These are phyloP conservation scores for Annulohypoxylon moriforme DNA, from an alignment of 495 filamentous ascomycete species.

Conservation along the genomic window DNA sequence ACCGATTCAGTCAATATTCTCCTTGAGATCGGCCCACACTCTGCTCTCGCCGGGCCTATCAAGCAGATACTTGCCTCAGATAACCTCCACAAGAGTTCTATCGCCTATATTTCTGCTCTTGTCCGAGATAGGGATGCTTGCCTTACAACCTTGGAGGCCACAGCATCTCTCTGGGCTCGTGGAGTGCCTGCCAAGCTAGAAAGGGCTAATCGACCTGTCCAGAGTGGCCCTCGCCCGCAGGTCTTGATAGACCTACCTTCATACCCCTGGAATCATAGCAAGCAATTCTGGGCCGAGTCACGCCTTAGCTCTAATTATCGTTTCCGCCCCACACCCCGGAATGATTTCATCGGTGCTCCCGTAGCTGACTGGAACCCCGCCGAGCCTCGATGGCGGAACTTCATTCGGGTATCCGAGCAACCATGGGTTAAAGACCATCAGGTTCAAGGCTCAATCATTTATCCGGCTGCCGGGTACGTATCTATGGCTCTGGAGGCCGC, in stretches of 20 bases:
- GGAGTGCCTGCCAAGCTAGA: background rate
- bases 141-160: background rate
- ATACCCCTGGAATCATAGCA: slow-evolving; percentile 60
- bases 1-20: background rate
- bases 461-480: slow-evolving; percentile 57
- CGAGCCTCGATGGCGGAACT: slow-evolving; percentile 57
- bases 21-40: background rate
- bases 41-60: slow-evolving; percentile 3
- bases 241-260: slow-evolving; percentile 46
- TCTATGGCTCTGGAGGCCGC: slow-evolving; percentile 58
- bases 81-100: background rate
- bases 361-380: slow-evolving; percentile 43
- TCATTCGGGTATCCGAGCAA: slow-evolving; percentile 49
- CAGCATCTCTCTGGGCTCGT: slow-evolving; percentile 5
- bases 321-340: slow-evolving; percentile 4
- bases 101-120: background rate
- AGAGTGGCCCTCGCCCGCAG: slow-evolving; percentile 2
- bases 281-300: slow-evolving; percentile 58
- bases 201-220: background rate
- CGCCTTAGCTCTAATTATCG: slow-evolving; percentile 46
- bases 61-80: slow-evolving; percentile 4
- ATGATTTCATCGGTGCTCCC: slow-evolving; percentile 63
- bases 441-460: slow-evolving; percentile 51
- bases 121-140: slow-evolving; percentile 3
- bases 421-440: slow-evolving; percentile 61